Conservation (phyloP, 164 flowering plant species). For the Tinospora cordifolia region DNA sequence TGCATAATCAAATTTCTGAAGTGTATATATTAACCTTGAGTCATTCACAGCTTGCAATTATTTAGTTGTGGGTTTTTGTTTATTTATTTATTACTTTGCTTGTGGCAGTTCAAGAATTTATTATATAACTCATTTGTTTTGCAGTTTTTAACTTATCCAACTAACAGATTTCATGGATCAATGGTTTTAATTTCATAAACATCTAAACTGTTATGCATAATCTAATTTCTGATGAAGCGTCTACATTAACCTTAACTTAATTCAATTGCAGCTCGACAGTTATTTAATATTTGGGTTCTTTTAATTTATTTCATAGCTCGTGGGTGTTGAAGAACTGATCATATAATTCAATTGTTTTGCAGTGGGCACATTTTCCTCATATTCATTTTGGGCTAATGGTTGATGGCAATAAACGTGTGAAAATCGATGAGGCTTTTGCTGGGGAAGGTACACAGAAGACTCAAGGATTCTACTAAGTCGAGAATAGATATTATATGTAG, state of each 20-base stretch:
- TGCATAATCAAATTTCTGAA: neutral
- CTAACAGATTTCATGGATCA: too few species aligned
- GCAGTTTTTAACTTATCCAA: conserved; percentile 24
- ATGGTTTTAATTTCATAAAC: too few species aligned
- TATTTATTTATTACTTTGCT: too few species aligned
- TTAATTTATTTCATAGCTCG: too few species aligned
- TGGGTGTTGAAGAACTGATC: neutral
- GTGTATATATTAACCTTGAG: neutral
- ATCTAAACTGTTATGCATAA: neutral
- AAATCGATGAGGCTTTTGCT: conserved; percentile 19
- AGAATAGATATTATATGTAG: neutral
- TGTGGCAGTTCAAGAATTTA: neutral
- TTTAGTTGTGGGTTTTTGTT: too few species aligned
- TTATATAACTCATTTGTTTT: conserved; percentile 9
- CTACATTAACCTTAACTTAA: neutral
- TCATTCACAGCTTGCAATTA: neutral
- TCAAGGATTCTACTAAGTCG: conserved; percentile 19
- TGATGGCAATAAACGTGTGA: conserved; percentile 29
- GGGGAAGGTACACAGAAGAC: conserved; percentile 22
- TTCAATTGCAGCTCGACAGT: neutral
- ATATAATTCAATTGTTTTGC: conserved; percentile 16
- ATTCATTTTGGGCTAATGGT: conserved; percentile 38
- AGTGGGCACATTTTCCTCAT: conserved; percentile 60
- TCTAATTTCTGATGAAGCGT: neutral
- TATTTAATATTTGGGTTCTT: too few species aligned